A percentile compares a stretch with the other conserved stretches of the same genome.
phyloP scores from a whole-genome alignment of 208 protist species.

The Leishmania arabica region DNA sequence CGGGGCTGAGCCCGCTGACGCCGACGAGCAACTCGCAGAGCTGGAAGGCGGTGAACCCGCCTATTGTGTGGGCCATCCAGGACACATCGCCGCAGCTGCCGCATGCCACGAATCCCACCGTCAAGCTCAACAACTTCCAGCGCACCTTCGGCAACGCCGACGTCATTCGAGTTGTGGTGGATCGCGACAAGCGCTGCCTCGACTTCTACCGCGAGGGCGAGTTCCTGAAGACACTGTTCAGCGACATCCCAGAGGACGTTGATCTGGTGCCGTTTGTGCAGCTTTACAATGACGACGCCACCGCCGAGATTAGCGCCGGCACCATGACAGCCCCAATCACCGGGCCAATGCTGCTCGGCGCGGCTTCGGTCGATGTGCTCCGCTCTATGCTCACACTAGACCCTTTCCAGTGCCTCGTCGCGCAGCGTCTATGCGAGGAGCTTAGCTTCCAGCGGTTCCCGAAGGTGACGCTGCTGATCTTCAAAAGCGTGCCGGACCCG shows the following conservation, averaged over 20 bases:
- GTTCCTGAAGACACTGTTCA: conserved; percentile 88
- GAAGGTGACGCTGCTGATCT: conserved; percentile 79
- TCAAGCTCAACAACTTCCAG: conserved; percentile 90
- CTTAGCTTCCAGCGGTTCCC: conserved; percentile 58
- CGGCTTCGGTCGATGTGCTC: conserved; percentile 85
- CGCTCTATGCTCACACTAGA: conserved; percentile 85
- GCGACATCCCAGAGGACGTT: conserved; percentile 69
- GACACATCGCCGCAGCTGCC: conserved; percentile 89
- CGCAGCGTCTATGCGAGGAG: conserved; percentile 69
- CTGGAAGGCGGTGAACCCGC: conserved; percentile 88
- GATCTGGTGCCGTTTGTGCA: conserved; percentile 92
- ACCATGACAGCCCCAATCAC: conserved; percentile 87
- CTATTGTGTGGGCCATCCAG: conserved; percentile 90
- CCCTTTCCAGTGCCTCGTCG: conserved; percentile 79
- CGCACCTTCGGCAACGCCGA: conserved; percentile 88
- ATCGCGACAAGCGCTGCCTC: conserved; percentile 72
- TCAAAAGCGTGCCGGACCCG: conserved; percentile 82
- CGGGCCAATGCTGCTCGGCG: conserved; percentile 66
- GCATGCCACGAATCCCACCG: conserved; percentile 89
- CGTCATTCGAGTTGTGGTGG: conserved; percentile 74
- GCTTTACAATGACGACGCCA: conserved; percentile 92
- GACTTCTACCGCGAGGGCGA: conserved; percentile 89
- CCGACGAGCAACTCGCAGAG: conserved; percentile 84
- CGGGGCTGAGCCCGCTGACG: conserved; percentile 65
- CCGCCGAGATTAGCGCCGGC: conserved; percentile 64